A percentile compares a stretch with the other conserved stretches of the same genome.
Evolutionary conservation across 345 rosid species (phyloP).

Genomic region (Litchi chinensis): DNA sequence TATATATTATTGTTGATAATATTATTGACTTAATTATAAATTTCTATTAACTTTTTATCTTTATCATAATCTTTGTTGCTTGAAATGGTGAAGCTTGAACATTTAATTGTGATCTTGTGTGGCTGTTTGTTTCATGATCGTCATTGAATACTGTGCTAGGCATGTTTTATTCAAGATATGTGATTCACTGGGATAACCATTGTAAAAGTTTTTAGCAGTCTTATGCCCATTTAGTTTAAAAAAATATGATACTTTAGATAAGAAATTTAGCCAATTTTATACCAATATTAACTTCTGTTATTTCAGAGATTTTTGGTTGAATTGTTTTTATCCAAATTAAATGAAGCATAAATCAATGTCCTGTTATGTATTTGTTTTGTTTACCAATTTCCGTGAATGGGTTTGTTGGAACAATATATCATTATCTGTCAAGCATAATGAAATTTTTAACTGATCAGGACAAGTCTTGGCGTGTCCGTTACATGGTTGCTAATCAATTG

Average conservation of each 20-base stretch:
- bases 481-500: slow-evolving; percentile 87
- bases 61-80: not conserved
- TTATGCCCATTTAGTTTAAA: slow-evolving; percentile 1
- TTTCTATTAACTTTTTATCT: not conserved
- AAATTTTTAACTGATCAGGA: slow-evolving; percentile 45
- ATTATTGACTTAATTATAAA: not conserved
- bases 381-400: not conserved
- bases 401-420: not conserved
- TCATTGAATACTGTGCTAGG: not conserved
- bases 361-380: not conserved
- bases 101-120: not conserved
- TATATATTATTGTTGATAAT: not conserved
- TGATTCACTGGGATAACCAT: slow-evolving; percentile 1
- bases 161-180: not conserved
- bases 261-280: not conserved
- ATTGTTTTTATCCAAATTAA: not conserved
- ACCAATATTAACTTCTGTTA: not conserved
- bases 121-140: not conserved
- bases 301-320: not conserved
- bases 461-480: slow-evolving; percentile 88
- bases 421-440: slow-evolving; percentile 5
- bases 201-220: not conserved
- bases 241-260: not conserved
- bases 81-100: not conserved
- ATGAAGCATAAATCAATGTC: not conserved